Evolutionary conservation across 1,284 basidiomycete species (phyloP).

Genomic region (Ceratobasidium sp.): DNA sequence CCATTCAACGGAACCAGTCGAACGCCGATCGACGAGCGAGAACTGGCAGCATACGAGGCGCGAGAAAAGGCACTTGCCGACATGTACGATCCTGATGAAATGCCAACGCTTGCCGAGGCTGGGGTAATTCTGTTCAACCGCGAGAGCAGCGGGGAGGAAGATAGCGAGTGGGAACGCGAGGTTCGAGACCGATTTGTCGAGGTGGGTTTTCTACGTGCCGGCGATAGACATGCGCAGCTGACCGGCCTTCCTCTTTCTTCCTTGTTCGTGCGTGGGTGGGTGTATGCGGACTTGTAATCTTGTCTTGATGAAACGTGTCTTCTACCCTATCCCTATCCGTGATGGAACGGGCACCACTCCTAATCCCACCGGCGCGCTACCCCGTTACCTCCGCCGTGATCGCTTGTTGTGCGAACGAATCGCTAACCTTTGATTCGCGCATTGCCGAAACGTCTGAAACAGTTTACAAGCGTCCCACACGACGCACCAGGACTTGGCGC

Average conservation of each 20-base stretch:
- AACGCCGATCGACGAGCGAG: slow-evolving; percentile 39
- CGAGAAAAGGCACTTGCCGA: slow-evolving; percentile 50
- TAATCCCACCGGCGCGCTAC: background rate
- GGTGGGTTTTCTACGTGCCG: slow-evolving; percentile 60
- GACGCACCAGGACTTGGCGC: slow-evolving; percentile 78
- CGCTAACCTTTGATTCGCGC: background rate
- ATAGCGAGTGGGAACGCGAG: slow-evolving; percentile 69
- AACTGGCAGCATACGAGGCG: slow-evolving; percentile 31
- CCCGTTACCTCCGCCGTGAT: slow-evolving; percentile 22
- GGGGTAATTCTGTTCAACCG: slow-evolving; percentile 69
- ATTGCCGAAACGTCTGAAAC: slow-evolving; percentile 8
- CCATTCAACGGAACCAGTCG: background rate
- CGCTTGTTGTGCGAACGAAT: background rate
- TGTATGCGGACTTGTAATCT: slow-evolving; percentile 2
- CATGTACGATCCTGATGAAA: slow-evolving; percentile 79
- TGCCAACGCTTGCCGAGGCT: slow-evolving; percentile 75
- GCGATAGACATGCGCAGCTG: background rate
- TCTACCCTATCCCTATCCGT: slow-evolving; percentile 17
- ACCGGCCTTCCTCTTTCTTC: slow-evolving; percentile 5
- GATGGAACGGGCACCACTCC: slow-evolving; percentile 7
- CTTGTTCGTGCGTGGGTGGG: slow-evolving; percentile 10
- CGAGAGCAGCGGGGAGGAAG: slow-evolving; percentile 61
- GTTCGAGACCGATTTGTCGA: slow-evolving; percentile 75
- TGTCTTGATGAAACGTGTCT: background rate
- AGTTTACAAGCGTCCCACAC: slow-evolving; percentile 80